Evolutionary conservation across 495 filamentous ascomycete species (phyloP).

Genomic region (Daldinia grandis): DNA sequence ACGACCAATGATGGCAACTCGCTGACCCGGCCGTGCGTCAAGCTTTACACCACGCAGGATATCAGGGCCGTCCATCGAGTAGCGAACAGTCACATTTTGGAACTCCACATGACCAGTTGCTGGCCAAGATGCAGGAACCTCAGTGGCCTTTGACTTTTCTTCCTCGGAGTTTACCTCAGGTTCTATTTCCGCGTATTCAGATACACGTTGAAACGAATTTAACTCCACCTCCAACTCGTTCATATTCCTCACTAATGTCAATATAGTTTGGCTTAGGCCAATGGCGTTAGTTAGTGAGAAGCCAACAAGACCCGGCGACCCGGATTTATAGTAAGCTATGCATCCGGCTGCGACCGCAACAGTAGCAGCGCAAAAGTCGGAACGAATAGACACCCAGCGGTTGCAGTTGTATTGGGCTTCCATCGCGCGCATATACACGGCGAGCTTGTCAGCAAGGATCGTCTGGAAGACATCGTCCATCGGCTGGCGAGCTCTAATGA

Average conservation of each 20-base stretch:
- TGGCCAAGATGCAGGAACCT: constrained; percentile 45
- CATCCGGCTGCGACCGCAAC: constrained; percentile 13
- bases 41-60: constrained; percentile 36
- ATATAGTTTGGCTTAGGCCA: constrained; percentile 27
- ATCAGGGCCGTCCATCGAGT: constrained; percentile 39
- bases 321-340: constrained; percentile 16
- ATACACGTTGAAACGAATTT: constrained; percentile 60
- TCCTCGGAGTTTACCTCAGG: constrained; percentile 50
- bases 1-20: constrained; percentile 53
- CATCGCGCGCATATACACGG: constrained; percentile 27
- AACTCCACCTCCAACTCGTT: constrained; percentile 67
- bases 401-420: constrained; percentile 66
- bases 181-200: constrained; percentile 61
- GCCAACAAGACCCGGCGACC: constrained; percentile 20
- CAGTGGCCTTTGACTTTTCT: constrained; percentile 43
- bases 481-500: constrained; percentile 83
- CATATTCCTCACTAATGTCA: constrained; percentile 32
- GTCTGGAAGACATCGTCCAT: constrained; percentile 77
- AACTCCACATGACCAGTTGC: constrained; percentile 42
- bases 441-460: constrained; percentile 74
- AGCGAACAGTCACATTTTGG: constrained; percentile 42
- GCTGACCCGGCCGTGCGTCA: constrained; percentile 43
- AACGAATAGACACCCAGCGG: constrained; percentile 58
- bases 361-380: constrained; percentile 27
- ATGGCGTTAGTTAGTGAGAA: constrained; percentile 32